These are phyloP conservation scores for Penicillium concentricum DNA, from an alignment of 2,329 filamentous ascomycete species.

Conservation along the genomic window DNA sequence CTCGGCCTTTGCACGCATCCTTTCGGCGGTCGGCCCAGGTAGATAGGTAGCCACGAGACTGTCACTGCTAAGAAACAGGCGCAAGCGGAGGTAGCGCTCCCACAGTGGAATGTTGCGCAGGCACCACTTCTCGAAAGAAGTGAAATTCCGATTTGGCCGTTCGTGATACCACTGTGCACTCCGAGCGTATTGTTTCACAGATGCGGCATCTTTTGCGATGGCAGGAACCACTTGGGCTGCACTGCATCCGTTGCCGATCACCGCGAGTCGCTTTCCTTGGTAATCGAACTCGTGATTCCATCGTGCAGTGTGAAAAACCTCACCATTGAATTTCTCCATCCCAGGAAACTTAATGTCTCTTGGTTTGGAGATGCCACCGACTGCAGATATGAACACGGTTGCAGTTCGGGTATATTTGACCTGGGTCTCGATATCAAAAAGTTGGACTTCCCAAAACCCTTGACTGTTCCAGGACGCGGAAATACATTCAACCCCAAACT, in stretches of 20 bases:
- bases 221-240: slow-evolving; percentile 22
- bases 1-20: slow-evolving; percentile 13
- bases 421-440: slow-evolving; percentile 21
- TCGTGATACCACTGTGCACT: slow-evolving; percentile 15
- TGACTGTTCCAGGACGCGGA: slow-evolving; percentile 25
- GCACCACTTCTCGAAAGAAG: slow-evolving; percentile 6
- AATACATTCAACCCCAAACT: slow-evolving; percentile 19
- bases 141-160: slow-evolving; percentile 2
- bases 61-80: slow-evolving; percentile 21
- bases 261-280: neutral
- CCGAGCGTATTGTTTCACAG: slow-evolving; percentile 28
- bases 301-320: neutral
- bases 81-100: slow-evolving; percentile 6
- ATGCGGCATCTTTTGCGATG: slow-evolving; percentile 18
- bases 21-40: slow-evolving; percentile 14
- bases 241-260: neutral
- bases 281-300: neutral
- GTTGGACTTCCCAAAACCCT: slow-evolving; percentile 24
- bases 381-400: slow-evolving; percentile 23
- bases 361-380: slow-evolving; percentile 22
- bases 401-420: slow-evolving; percentile 15
- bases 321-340: slow-evolving; percentile 36
- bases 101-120: neutral
- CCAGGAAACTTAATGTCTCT: slow-evolving; percentile 17
- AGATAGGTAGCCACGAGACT: slow-evolving; percentile 18